These are phyloP conservation scores for Lasiosphaeria miniovina DNA, from an alignment of 495 filamentous ascomycete genomes.

Conservation along the genomic window DNA sequence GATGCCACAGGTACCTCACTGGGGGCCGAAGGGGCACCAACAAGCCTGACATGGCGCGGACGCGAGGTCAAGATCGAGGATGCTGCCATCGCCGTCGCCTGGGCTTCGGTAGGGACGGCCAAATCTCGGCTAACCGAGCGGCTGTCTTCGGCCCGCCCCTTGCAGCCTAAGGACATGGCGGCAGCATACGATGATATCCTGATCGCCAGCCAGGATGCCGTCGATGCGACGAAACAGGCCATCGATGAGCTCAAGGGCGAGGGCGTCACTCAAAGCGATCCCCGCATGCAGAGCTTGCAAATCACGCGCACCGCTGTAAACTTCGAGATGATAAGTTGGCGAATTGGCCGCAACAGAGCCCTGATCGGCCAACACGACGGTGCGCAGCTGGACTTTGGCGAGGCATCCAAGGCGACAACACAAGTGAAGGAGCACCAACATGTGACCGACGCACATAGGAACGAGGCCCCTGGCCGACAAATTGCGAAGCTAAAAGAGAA, in stretches of 20 bases:
- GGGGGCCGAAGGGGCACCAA: conserved; percentile 60
- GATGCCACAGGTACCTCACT: conserved; percentile 53
- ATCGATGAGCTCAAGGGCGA: conserved; percentile 86
- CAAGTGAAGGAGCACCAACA: conserved; percentile 39
- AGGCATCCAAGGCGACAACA: conserved; percentile 39
- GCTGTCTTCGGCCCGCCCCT: conserved; percentile 55
- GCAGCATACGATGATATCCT: conserved; percentile 91
- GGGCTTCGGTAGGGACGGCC: conserved; percentile 55
- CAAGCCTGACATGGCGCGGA: conserved; percentile 82
- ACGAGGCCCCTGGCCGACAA: conserved; percentile 62
- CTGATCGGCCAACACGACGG: conserved; percentile 79
- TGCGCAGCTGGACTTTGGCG: conserved; percentile 52
- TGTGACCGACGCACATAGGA: conserved; percentile 44
- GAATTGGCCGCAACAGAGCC: conserved; percentile 87
- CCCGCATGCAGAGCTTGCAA: conserved; percentile 86
- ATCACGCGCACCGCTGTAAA: conserved; percentile 91
- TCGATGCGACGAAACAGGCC: conserved; percentile 86
- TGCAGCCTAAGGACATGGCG: conserved; percentile 58
- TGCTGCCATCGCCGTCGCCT: conserved; percentile 79
- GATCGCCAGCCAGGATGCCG: conserved; percentile 86
- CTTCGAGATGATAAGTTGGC: conserved; percentile 89
- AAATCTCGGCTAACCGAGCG: conserved; percentile 56
- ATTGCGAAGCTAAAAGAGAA: conserved; percentile 80
- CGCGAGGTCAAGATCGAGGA: conserved; percentile 87
- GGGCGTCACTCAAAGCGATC: conserved; percentile 78